Conservation (phyloP, 768 basidiomycete genomes). For the Russula ochroleuca region DNA sequence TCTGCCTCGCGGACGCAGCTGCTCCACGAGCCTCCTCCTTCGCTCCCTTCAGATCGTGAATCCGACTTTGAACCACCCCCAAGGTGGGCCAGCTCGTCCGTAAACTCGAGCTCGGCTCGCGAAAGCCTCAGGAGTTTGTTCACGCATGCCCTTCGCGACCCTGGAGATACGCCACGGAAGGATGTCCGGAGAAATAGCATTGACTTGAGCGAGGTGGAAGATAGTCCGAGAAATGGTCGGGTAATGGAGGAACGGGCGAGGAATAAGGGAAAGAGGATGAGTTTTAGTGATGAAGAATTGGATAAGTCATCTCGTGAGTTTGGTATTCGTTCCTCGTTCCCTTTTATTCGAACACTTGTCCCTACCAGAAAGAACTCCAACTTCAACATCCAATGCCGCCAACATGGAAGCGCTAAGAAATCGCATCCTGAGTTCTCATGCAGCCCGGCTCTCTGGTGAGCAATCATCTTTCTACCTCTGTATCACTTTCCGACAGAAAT, state of each 20-base stretch:
- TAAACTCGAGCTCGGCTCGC: constrained; percentile 21
- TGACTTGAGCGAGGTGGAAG: constrained; percentile 28
- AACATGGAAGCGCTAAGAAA: constrained; percentile 23
- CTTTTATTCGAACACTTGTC: neutral
- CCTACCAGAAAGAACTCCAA: constrained; percentile 8
- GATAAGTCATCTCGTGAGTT: constrained; percentile 25
- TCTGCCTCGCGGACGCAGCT: constrained; percentile 23
- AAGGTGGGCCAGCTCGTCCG: constrained; percentile 14
- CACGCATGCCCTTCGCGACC: constrained; percentile 22
- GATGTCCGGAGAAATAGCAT: constrained; percentile 26
- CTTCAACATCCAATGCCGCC: constrained; percentile 18
- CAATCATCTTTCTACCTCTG: neutral
- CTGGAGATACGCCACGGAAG: constrained; percentile 21
- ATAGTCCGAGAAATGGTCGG: constrained; percentile 26
- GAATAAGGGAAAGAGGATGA: constrained; percentile 26
- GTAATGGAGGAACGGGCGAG: constrained; percentile 24
- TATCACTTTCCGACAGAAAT: neutral
- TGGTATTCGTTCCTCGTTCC: neutral
- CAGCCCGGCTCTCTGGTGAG: constrained; percentile 16
- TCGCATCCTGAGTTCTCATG: constrained; percentile 14
- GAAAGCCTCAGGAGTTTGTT: constrained; percentile 25
- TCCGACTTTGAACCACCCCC: constrained; percentile 28
- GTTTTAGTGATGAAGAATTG: constrained; percentile 26
- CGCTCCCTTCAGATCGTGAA: constrained; percentile 25
- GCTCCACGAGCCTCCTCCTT: constrained; percentile 25